Evolutionary conservation across 2,329 filamentous ascomycete species (phyloP).

Genomic region (Tolypocladium amazonense): DNA sequence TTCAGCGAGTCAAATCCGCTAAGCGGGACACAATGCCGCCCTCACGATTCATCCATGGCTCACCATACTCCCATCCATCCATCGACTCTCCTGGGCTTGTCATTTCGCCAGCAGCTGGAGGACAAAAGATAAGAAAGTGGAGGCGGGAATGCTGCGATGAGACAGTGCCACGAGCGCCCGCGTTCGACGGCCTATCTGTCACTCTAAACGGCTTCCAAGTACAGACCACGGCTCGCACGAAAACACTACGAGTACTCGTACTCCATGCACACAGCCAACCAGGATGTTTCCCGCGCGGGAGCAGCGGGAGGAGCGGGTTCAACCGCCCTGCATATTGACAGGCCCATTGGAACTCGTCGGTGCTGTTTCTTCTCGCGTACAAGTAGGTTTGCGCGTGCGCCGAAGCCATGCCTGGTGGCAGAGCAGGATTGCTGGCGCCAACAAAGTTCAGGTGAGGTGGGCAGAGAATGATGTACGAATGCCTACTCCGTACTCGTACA

Average conservation of each 20-base stretch:
- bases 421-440: not conserved
- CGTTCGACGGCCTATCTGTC: not conserved
- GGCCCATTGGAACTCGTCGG: constrained; percentile 8
- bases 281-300: constrained; percentile 8
- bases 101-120: not conserved
- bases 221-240: not conserved
- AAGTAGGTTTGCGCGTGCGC: not conserved
- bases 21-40: not conserved
- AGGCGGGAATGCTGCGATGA: not conserved
- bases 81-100: not conserved
- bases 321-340: constrained; percentile 20
- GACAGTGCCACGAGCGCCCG: not conserved
- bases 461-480: not conserved
- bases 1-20: not conserved
- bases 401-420: not conserved
- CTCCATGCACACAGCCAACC: not conserved
- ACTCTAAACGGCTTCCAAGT: not conserved
- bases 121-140: not conserved
- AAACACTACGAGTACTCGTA: not conserved
- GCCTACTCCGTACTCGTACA: no score
- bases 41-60: not conserved
- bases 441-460: not conserved
- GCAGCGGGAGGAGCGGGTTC: constrained; percentile 22
- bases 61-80: not conserved
- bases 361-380: not conserved